Conservation (phyloP, 2,329 filamentous ascomycete genomes). For the Esteya vermicola region DNA sequence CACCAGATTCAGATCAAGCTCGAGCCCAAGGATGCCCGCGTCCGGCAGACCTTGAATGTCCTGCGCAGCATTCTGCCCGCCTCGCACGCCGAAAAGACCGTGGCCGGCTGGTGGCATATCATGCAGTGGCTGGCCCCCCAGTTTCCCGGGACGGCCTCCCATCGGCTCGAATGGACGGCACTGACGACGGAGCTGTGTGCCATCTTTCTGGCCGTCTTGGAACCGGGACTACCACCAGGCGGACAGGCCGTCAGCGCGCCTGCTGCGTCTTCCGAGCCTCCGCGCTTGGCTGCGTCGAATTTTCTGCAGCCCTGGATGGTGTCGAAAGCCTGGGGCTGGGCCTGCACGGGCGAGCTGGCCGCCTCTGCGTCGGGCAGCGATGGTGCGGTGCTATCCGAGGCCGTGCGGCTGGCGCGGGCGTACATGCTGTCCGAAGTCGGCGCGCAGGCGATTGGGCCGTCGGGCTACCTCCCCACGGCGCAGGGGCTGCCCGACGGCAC, state of each 20-base stretch:
- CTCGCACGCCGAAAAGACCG: conserved; percentile 42
- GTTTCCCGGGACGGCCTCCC: conserved; percentile 20
- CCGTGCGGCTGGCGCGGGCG: conserved; percentile 46
- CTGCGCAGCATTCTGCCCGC: conserved; percentile 51
- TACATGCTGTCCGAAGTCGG: conserved; percentile 50
- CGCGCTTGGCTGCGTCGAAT: too few species aligned
- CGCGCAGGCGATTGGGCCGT: conserved; percentile 32
- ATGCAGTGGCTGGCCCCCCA: conserved; percentile 48
- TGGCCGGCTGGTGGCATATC: conserved; percentile 60
- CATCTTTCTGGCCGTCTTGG: conserved; percentile 32
- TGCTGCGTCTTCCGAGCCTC: not conserved
- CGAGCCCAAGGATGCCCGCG: conserved; percentile 48
- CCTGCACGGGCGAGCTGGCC: conserved; percentile 14
- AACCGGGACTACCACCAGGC: too few species aligned
- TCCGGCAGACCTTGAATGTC: conserved; percentile 43
- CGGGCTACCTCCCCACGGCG: conserved; percentile 54
- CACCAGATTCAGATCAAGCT: conserved; percentile 58
- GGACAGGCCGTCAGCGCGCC: too few species aligned
- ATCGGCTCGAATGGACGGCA: conserved; percentile 55
- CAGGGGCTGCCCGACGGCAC: conserved; percentile 35
- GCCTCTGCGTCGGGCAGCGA: not conserved
- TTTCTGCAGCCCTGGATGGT: not conserved
- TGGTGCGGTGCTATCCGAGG: conserved; percentile 24
- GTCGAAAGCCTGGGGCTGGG: conserved; percentile 12
- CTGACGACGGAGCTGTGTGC: conserved; percentile 49